phyloP scores from a whole-genome alignment of 495 filamentous ascomycete species.

The Daldinia grandis region DNA sequence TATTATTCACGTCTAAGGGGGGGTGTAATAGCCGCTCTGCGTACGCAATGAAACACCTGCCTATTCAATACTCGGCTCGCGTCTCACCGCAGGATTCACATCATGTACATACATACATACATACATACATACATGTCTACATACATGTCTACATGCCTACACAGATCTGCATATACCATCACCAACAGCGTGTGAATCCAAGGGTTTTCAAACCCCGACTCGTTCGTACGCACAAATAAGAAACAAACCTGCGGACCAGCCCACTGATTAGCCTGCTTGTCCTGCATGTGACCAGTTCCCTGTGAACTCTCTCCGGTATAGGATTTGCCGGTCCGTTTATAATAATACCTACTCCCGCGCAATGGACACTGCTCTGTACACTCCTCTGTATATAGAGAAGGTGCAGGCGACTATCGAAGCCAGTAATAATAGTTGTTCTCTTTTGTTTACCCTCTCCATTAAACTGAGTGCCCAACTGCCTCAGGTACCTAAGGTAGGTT shows the following conservation, averaged over 20 bases:
- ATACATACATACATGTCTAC: slow-evolving; percentile 17
- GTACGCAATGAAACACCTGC: slow-evolving; percentile 23
- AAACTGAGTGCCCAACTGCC: too few relatives aligned
- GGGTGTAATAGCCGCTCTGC: slow-evolving; percentile 5
- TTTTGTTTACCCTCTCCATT: slow-evolving; percentile 2
- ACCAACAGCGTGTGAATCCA: slow-evolving; percentile 17
- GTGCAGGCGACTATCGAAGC: background rate
- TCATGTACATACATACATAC: slow-evolving; percentile 28
- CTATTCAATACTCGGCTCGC: slow-evolving; percentile 29
- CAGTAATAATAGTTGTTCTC: background rate
- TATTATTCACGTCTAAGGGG: slow-evolving; percentile 9
- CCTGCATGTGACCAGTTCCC: slow-evolving; percentile 16
- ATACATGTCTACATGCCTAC: slow-evolving; percentile 12
- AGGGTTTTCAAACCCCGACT: slow-evolving; percentile 12
- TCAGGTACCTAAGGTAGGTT: too few relatives aligned
- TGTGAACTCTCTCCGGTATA: slow-evolving; percentile 9
- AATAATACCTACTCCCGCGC: background rate
- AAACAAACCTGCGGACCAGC: slow-evolving; percentile 6
- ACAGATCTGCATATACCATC: slow-evolving; percentile 25
- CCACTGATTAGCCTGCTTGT: slow-evolving; percentile 10
- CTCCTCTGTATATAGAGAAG: background rate
- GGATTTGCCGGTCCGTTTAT: background rate
- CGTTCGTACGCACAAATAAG: background rate
- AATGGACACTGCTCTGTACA: background rate
- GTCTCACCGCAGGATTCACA: slow-evolving; percentile 39